Evolutionary conservation across 2,329 filamentous ascomycete genomes (phyloP).

Genomic region (Sarocladiaceae sp.): DNA sequence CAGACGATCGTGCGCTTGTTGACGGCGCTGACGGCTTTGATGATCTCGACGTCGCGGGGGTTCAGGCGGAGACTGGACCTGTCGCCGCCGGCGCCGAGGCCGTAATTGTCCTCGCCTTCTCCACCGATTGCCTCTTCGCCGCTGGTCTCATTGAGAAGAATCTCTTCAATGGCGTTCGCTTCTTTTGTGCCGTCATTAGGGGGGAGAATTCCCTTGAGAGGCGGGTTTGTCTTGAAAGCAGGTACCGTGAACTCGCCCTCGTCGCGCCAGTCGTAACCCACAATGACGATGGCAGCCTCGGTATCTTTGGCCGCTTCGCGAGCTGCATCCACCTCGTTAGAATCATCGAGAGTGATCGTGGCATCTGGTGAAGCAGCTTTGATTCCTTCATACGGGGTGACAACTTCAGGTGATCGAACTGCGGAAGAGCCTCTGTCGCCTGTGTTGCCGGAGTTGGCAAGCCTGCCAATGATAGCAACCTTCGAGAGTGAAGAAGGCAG

Average conservation of each 20-base stretch:
- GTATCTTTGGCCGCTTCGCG: neutral
- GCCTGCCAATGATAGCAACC: slow-evolving; percentile 14
- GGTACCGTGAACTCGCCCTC: slow-evolving; percentile 16
- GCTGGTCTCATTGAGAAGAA: neutral
- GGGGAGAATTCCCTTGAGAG: slow-evolving; percentile 9
- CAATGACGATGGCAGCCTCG: slow-evolving; percentile 14
- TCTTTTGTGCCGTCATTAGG: neutral
- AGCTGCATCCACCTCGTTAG: neutral
- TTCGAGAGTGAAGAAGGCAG: slow-evolving; percentile 5
- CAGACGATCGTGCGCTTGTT: slow-evolving; percentile 13
- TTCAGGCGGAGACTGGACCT: slow-evolving; percentile 12
- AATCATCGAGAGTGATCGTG: slow-evolving; percentile 10
- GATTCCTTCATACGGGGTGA: slow-evolving; percentile 13
- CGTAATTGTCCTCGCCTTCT: slow-evolving; percentile 11
- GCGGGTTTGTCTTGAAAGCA: slow-evolving; percentile 10
- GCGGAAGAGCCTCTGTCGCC: slow-evolving; percentile 16
- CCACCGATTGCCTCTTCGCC: neutral
- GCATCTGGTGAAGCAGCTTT: slow-evolving; percentile 2
- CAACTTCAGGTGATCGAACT: slow-evolving; percentile 12
- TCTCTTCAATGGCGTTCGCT: neutral
- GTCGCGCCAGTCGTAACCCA: slow-evolving; percentile 15
- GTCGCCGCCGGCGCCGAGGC: slow-evolving; percentile 15
- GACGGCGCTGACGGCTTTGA: slow-evolving; percentile 10
- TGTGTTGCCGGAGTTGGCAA: slow-evolving; percentile 14
- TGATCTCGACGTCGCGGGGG: slow-evolving; percentile 13